Percentiles rank a stretch among this genome's conserved stretches.
These are phyloP conservation scores for Termitomyces titanicus DNA, from an alignment of 768 basidiomycete species.

Conservation along the genomic window DNA sequence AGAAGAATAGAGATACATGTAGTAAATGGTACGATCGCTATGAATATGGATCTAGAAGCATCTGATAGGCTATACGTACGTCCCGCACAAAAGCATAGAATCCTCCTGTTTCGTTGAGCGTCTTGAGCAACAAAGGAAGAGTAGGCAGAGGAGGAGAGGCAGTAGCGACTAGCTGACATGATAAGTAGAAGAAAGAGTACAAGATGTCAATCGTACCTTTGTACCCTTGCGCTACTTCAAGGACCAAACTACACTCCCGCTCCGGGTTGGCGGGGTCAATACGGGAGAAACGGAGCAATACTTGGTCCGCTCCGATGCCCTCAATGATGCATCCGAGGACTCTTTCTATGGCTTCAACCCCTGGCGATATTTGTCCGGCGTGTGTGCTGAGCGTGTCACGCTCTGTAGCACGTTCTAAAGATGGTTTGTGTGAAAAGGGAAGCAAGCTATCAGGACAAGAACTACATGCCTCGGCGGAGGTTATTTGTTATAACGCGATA, in stretches of 20 bases:
- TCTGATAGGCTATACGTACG: slow-evolving; percentile 54
- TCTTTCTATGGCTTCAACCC: slow-evolving; percentile 55
- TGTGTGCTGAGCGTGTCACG: slow-evolving; percentile 49
- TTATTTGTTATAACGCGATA: slow-evolving; percentile 59
- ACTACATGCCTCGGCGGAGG: slow-evolving; percentile 61
- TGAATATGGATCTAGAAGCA: slow-evolving; percentile 13
- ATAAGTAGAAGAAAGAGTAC: neutral
- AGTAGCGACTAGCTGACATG: slow-evolving; percentile 65
- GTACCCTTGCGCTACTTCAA: slow-evolving; percentile 65
- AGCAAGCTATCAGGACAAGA: neutral
- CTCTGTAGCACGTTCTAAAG: slow-evolving; percentile 67
- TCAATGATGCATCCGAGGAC: slow-evolving; percentile 67
- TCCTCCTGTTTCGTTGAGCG: slow-evolving; percentile 68
- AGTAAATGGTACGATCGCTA: neutral
- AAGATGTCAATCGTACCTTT: slow-evolving; percentile 44
- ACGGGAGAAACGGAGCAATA: slow-evolving; percentile 70
- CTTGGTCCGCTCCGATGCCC: slow-evolving; percentile 67
- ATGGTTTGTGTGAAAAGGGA: neutral
- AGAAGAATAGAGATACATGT: neutral
- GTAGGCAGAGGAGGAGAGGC: slow-evolving; percentile 67
- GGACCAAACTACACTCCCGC: slow-evolving; percentile 67
- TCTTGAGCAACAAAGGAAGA: slow-evolving; percentile 64
- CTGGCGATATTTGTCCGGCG: slow-evolving; percentile 48
- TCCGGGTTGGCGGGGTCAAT: slow-evolving; percentile 56
- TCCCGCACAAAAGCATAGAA: slow-evolving; percentile 69